Base-by-base conservation (phyloP, 1,139 yeast species). In the Hyphopichia khmerensis region DNA sequence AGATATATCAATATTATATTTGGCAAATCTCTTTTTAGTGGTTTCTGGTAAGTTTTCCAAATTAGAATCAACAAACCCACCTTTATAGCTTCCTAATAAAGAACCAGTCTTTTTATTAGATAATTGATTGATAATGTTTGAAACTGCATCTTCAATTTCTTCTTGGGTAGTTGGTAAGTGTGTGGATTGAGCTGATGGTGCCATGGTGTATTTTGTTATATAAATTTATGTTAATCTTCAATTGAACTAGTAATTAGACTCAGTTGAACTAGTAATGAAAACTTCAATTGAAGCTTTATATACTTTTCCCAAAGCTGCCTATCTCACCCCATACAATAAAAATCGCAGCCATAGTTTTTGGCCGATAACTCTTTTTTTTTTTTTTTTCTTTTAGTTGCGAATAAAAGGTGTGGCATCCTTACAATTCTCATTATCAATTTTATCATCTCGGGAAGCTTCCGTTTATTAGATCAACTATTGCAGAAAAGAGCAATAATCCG, bases 1-100 rank as follows among this genome's bases (percentile, higher is more conserved):
- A 4, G 72, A 59, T 24, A 72, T 51, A 47, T 75, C 78, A 43
- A 74, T 52, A 16, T 67, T 68, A 39, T 64, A 62, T 30, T 62
- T 64, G 24, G 54, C 60, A 30, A 60, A 64, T 43, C 79, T 59
- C 15, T 50, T 51, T 30, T 55, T 57, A 8, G 76, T 56, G n/a
- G 65, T 35, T 31, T 52, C 60, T 15, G 79, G 79, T 27, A 74
- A 46, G 11, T 41, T 27, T 29, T 44, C 48, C 10, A 48, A 9
- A 41, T 46, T 44, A 10, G 48, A 45, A 13, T 42, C 43, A 21
- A 38, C 38, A 30, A 45, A 47, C 2, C 48, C 50, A 16, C 48
- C 48, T 30, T 41, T 34, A 8, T 23, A 34, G 27, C 44, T 18
- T 9, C 41, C 36, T n/a, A 36, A 29, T 17, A 39, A 35, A 8